Conservation (phyloP, 176 grass and related monocot species). For the Hordeum marinum region DNA sequence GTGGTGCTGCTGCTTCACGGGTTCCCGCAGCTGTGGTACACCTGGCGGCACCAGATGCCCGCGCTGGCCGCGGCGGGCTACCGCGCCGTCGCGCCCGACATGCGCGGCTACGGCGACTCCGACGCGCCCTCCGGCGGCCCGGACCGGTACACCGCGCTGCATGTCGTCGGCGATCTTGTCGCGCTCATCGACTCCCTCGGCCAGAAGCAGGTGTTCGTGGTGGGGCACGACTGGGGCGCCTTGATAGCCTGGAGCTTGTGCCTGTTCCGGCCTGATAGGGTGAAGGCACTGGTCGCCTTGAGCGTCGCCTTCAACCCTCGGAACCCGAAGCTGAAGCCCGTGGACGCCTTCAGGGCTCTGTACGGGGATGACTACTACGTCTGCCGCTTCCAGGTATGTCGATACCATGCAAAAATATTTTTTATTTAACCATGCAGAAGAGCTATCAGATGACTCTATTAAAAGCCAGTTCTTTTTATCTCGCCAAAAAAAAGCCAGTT, state of each 20-base stretch:
- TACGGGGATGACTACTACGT: constrained; percentile 67
- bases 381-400: neutral
- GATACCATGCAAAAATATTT: no score
- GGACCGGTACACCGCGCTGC: constrained; percentile 14
- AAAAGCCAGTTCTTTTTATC: no score
- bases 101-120: neutral
- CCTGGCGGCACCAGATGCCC: constrained; percentile 22
- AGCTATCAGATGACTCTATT: no score
- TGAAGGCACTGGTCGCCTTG: constrained; percentile 46
- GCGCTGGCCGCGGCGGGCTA: constrained; percentile 28
- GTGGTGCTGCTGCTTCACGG: constrained; percentile 43
- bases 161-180: constrained; percentile 27
- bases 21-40: constrained; percentile 39
- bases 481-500: no score
- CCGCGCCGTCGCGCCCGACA: constrained; percentile 38
- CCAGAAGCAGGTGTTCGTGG: constrained; percentile 41
- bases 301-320: constrained; percentile 47
- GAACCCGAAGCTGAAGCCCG: constrained; percentile 27
- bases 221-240: constrained; percentile 61
- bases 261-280: constrained; percentile 45
- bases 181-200: constrained; percentile 20
- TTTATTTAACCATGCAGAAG: no score
- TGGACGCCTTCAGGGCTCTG: constrained; percentile 32
- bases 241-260: constrained; percentile 48
- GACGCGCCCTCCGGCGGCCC: neutral